Percentiles rank a stretch among this genome's conserved stretches.
These are phyloP conservation scores for Balakata baccata DNA, from an alignment of 345 rosid species.

Conservation along the genomic window DNA sequence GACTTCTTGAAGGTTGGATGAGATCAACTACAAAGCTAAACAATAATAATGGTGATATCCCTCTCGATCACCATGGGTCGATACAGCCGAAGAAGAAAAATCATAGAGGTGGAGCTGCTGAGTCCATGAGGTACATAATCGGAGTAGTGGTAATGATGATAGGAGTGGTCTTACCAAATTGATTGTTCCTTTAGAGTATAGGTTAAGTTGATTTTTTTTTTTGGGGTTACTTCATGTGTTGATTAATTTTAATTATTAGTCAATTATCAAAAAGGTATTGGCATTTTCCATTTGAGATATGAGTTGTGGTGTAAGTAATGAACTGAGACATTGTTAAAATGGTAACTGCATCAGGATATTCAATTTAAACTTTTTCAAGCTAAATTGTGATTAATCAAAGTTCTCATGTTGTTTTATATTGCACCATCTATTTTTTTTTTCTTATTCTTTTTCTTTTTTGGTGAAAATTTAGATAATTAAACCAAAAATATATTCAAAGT, in stretches of 20 bases:
- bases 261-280: neutral
- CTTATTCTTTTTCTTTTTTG: too few relatives aligned
- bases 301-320: neutral
- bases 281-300: neutral
- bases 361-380: too few relatives aligned
- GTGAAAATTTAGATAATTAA: too few relatives aligned
- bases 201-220: neutral
- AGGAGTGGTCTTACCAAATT: conserved; percentile 83
- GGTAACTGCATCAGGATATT: neutral
- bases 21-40: too few relatives aligned
- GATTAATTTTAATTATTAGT: neutral
- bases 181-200: neutral
- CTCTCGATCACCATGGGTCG: neutral
- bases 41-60: too few relatives aligned
- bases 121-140: conserved; percentile 80
- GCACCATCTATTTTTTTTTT: too few relatives aligned
- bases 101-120: conserved; percentile 91
- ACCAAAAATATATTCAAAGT: too few relatives aligned
- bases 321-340: too few relatives aligned
- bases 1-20: too few relatives aligned
- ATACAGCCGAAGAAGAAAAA: neutral
- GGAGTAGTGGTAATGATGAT: conserved; percentile 96
- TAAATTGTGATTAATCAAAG: too few relatives aligned
- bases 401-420: too few relatives aligned
- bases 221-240: neutral